Evolutionary conservation across 345 rosid species (phyloP).

Genomic region (Triadica sebifera): DNA sequence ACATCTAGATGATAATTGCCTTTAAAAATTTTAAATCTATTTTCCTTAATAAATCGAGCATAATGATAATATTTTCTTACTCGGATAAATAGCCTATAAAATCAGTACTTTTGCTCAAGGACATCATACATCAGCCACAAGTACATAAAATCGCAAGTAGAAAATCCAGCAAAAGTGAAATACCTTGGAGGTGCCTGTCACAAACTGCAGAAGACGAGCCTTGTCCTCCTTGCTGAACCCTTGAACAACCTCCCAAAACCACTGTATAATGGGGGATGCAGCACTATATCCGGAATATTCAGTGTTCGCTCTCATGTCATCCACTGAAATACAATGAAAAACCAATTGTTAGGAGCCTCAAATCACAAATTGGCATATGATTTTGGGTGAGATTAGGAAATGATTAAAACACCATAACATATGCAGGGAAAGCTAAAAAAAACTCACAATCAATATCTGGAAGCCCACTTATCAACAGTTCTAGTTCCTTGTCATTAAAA

Average conservation of each 20-base stretch:
- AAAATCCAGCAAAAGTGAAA: background rate
- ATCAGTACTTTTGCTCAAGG: background rate
- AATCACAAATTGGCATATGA: background rate
- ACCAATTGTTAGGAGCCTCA: conserved; percentile 9
- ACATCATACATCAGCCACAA: background rate
- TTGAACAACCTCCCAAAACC: conserved; percentile 99
- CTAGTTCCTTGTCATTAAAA: conserved; percentile 91
- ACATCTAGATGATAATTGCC: background rate
- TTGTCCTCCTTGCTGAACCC: conserved; percentile 96
- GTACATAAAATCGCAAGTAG: background rate
- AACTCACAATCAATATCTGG: conserved; percentile 93
- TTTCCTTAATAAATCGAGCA: background rate
- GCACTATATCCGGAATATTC: conserved; percentile 93
- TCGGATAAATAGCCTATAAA: background rate
- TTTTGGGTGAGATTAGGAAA: background rate
- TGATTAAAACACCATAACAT: background rate
- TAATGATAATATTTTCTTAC: no score
- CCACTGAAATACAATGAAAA: conserved; percentile 53
- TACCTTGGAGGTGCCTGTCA: conserved; percentile 98
- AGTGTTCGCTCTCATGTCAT: conserved; percentile 84
- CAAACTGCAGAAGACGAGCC: conserved; percentile 94
- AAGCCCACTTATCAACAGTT: conserved; percentile 89
- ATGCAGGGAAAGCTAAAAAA: conserved; percentile 1
- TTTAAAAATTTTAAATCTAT: background rate
- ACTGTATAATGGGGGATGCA: conserved; percentile 83